Evolutionary conservation across 108 stramenopile genomes (phyloP), one percentile per base, ranked within the genome.

Genomic region (Fragilaria radians): DNA sequence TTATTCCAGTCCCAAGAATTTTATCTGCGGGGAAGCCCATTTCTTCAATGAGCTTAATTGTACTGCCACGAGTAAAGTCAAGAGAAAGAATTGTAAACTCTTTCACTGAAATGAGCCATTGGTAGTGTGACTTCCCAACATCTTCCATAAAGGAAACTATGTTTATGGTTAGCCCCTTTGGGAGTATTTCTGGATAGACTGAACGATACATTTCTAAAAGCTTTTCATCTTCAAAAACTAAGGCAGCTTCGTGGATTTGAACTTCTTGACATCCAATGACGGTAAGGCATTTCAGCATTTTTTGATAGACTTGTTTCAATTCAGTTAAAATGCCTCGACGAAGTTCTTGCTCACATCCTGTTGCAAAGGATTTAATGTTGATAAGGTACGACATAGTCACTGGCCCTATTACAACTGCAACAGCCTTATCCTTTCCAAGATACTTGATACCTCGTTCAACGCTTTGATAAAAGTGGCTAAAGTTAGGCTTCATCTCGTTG

Each of bases 91-190:
- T 68, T 26, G 33, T 14, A 45, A 85, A 26, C 3, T 66, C 54
- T 19, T 61, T 48, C 11, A 64, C 59, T 3, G 50, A 46, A n/a
- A 67, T 73, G 22, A 69, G 58, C 83, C 83, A 84, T 55, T 75
- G 52, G 75, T 77, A 84, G 46, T 69, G 21, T 31, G 49, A 34
- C 22, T 63, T 11, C 24, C 77, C 83, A 31, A 84, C 67, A 60
- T 81, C 83, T 22, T 84, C 83, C 59, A 80, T 73, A 68, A 59
- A 78, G 1, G 79, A 64, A 1, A 84, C 83, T 52, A 84, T 65
- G 65, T 77, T 71, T 19, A 80, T 62, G 28, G 11, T 21, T 19
- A 23, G 27, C 19, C 33, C 63, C 22, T 7, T 26, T 17, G 60
- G 22, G 17, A 74, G 53, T 28, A 71, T 68, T 0, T 46, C 30